phyloP scores from a whole-genome alignment of 345 rosid species.

The Brassica nigra region DNA sequence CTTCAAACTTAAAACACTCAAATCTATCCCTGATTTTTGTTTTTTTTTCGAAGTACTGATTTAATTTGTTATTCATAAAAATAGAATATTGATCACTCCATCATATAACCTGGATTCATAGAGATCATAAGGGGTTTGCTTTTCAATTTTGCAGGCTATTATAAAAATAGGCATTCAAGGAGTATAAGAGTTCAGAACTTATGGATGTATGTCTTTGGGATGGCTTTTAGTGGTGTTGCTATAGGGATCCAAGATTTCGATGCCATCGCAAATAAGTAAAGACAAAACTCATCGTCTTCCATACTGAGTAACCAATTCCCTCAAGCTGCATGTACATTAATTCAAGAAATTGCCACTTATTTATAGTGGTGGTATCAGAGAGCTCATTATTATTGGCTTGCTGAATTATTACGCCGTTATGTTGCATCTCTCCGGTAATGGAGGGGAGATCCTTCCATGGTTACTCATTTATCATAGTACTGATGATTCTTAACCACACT shows the following conservation, averaged over 20 bases:
- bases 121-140: background rate
- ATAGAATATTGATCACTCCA: background rate
- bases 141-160: constrained; percentile 70
- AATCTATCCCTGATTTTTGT: background rate
- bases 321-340: background rate
- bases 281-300: constrained; percentile 21
- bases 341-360: no score
- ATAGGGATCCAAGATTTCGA: constrained; percentile 87
- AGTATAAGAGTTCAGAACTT: constrained; percentile 91
- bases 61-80: background rate
- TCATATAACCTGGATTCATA: background rate
- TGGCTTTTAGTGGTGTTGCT: constrained; percentile 91
- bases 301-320: background rate
- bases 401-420: background rate
- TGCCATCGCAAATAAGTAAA: constrained; percentile 81
- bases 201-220: constrained; percentile 91
- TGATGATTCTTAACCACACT: constrained; percentile 96
- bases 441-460: constrained; percentile 88
- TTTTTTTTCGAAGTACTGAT: background rate
- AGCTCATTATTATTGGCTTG: background rate
- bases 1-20: background rate
- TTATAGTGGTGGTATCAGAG: background rate
- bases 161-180: constrained; percentile 88
- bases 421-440: background rate
- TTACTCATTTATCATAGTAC: constrained; percentile 32